phyloP scores from a whole-genome alignment of 495 filamentous ascomycete genomes.

The Aspergillus leporis region DNA sequence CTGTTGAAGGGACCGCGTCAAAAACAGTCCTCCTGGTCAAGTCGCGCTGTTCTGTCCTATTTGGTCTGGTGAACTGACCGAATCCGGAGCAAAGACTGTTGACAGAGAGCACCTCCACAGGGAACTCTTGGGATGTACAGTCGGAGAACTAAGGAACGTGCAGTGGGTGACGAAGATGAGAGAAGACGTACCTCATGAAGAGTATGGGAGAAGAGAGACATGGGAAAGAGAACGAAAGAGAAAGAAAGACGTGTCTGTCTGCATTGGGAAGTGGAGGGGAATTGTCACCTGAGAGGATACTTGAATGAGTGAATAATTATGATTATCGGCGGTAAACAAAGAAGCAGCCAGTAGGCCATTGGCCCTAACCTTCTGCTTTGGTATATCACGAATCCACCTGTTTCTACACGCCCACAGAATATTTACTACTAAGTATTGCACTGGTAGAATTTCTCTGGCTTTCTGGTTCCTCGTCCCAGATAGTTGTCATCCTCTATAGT shows the following conservation, averaged over 20 bases:
- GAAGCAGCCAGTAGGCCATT: background rate
- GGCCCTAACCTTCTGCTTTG: background rate
- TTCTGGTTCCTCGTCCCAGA: too few relatives aligned
- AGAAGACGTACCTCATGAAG: slow-evolving; percentile 1
- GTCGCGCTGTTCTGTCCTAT: background rate
- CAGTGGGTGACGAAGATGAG: background rate
- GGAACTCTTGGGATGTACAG: background rate
- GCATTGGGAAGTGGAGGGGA: background rate
- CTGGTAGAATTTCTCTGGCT: too few relatives aligned
- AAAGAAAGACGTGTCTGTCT: background rate
- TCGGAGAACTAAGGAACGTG: background rate
- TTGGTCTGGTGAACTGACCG: background rate
- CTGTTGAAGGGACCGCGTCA: background rate
- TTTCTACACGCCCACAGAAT: background rate
- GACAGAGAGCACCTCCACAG: background rate
- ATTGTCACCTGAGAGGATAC: slow-evolving; percentile 1
- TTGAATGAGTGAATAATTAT: background rate
- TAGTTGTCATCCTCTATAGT: too few relatives aligned
- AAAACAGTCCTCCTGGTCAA: background rate
- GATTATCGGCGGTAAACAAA: background rate
- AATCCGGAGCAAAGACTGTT: background rate
- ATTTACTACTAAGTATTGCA: too few relatives aligned
- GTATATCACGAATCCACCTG: background rate
- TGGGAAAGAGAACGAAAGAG: slow-evolving; percentile 7
- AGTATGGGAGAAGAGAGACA: slow-evolving; percentile 3